phyloP scores from a whole-genome alignment of 2,329 filamentous ascomycete genomes.

The Penicillium glabrum region DNA sequence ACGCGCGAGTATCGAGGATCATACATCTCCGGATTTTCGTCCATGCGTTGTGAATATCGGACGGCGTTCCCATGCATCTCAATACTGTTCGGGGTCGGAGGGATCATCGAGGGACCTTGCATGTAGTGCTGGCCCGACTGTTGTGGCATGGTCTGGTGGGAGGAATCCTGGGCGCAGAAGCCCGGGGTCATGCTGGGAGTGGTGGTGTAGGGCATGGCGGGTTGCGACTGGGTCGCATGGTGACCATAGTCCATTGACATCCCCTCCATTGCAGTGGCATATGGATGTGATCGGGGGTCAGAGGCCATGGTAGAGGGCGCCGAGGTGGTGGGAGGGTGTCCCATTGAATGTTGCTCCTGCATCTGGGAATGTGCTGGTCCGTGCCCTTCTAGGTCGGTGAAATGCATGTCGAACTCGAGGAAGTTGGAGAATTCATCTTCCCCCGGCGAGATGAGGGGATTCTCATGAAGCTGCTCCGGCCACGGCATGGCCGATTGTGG shows the following conservation, averaged over 20 bases:
- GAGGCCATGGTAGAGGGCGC: conserved; percentile 29
- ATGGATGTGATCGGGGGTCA: conserved; percentile 26
- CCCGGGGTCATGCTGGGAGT: conserved; percentile 32
- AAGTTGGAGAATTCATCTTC: conserved; percentile 52
- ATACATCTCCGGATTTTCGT: conserved; percentile 44
- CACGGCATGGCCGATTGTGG: conserved; percentile 40
- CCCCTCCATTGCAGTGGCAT: conserved; percentile 34
- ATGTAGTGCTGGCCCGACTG: conserved; percentile 29
- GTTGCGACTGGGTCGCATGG: conserved; percentile 19
- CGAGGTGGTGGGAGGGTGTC: conserved; percentile 32
- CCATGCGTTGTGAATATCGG: conserved; percentile 41
- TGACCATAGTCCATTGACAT: conserved; percentile 24
- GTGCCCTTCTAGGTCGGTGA: conserved; percentile 43
- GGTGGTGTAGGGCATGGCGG: conserved; percentile 30
- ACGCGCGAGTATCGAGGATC: conserved; percentile 42
- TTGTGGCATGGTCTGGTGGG: conserved; percentile 21
- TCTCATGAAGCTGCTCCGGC: conserved; percentile 41
- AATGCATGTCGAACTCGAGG: conserved; percentile 50
- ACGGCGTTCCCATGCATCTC: conserved; percentile 47
- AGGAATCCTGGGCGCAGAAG: conserved; percentile 34
- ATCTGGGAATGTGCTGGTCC: conserved; percentile 36
- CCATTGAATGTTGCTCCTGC: conserved; percentile 33
- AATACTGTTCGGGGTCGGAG: conserved; percentile 51
- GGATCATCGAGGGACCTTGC: conserved; percentile 38
- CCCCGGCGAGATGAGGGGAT: conserved; percentile 36